These are phyloP conservation scores for Dispira simplex DNA, from an alignment of 192 early-diverging fungal species.

Conservation along the genomic window DNA sequence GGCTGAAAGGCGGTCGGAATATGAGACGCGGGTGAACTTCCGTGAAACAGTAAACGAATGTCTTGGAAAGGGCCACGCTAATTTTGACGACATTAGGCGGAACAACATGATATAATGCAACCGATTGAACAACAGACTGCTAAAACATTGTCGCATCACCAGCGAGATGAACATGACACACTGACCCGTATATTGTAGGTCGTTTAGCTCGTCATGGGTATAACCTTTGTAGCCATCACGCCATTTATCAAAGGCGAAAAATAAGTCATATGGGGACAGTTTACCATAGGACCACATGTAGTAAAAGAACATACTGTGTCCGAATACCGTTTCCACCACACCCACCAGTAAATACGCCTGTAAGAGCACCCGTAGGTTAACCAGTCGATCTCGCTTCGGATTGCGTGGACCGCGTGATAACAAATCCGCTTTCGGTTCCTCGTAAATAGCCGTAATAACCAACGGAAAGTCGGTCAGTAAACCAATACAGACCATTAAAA, in stretches of 20 bases:
- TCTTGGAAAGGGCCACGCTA: background rate
- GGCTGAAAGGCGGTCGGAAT: background rate
- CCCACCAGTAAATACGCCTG: constrained; percentile 74
- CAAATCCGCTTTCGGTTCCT: constrained; percentile 58
- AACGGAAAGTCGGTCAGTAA: constrained; percentile 41
- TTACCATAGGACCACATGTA: constrained; percentile 45
- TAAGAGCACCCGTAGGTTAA: constrained; percentile 41
- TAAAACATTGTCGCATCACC: constrained; percentile 27
- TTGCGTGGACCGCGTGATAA: constrained; percentile 54
- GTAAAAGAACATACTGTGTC: constrained; percentile 53
- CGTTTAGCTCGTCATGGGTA: constrained; percentile 28
- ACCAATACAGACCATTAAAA: constrained; percentile 62
- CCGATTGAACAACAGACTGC: constrained; percentile 28
- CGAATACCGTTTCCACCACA: constrained; percentile 43
- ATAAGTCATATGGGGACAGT: constrained; percentile 29
- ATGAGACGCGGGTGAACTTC: background rate
- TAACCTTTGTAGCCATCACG: constrained; percentile 35
- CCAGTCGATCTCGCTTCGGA: constrained; percentile 47
- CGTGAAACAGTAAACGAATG: background rate
- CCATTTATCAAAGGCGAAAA: constrained; percentile 42
- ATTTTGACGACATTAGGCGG: constrained; percentile 12
- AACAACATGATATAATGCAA: constrained; percentile 19
- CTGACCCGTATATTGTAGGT: constrained; percentile 31
- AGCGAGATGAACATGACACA: constrained; percentile 36
- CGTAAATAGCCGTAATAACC: constrained; percentile 51